Conservation (phyloP, 2,329 filamentous ascomycete genomes). For the Fusarium pseudoanthophilum region DNA sequence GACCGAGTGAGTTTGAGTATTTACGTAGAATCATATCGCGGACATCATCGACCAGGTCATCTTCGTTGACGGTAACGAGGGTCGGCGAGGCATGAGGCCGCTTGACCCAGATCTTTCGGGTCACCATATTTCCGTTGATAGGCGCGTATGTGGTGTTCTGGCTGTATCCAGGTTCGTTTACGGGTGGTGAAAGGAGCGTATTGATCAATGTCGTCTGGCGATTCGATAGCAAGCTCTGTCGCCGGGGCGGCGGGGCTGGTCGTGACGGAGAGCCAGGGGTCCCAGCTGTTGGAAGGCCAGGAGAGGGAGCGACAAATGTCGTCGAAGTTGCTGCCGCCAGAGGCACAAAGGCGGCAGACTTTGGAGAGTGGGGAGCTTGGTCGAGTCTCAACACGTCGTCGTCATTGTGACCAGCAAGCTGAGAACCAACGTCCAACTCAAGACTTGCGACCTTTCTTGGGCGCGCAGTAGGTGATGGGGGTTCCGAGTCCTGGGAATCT, state of each 20-base stretch:
- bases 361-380: constrained; percentile 36
- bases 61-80: constrained; percentile 83
- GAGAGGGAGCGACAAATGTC: constrained; percentile 51
- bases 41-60: constrained; percentile 93
- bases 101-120: constrained; percentile 94
- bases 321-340: constrained; percentile 49
- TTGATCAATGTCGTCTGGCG: constrained; percentile 49
- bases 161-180: constrained; percentile 37
- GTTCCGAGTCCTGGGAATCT: constrained; percentile 23
- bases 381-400: constrained; percentile 45
- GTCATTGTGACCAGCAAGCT: constrained; percentile 41
- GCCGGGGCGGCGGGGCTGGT: constrained; percentile 40
- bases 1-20: constrained; percentile 92
- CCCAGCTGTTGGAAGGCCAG: constrained; percentile 35
- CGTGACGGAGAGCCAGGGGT: constrained; percentile 33
- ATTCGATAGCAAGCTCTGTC: constrained; percentile 53
- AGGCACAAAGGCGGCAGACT: constrained; percentile 25
- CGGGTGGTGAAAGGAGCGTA: constrained; percentile 46
- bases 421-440: constrained; percentile 33
- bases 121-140: constrained; percentile 65
- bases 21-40: constrained; percentile 92
- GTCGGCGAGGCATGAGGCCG: constrained; percentile 87
- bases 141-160: constrained; percentile 41
- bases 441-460: constrained; percentile 32
- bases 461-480: constrained; percentile 24